Evolutionary conservation across 176 grass and related monocot genomes (phyloP).

Genomic region (Chloris gayana): DNA sequence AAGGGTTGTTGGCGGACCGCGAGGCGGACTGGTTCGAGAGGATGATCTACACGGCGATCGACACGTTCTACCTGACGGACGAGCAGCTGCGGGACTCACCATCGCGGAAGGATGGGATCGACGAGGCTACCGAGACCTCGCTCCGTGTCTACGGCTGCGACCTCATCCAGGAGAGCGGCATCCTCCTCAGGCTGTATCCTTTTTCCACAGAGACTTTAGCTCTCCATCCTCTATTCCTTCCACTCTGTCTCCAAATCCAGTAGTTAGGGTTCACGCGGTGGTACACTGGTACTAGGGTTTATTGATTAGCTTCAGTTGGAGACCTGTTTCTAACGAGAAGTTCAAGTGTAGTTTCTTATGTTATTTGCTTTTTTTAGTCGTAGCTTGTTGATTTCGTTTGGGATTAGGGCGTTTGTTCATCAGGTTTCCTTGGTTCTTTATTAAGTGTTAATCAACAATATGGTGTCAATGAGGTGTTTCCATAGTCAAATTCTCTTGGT

Average conservation of each 20-base stretch:
- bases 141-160: conserved; percentile 84
- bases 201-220: not conserved
- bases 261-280: not conserved
- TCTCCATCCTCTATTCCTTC: not conserved
- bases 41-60: conserved; percentile 93
- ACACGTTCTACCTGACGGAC: conserved; percentile 89
- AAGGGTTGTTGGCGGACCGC: not conserved
- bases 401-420: not conserved
- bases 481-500: not conserved
- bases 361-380: not conserved
- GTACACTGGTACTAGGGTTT: conserved; percentile 16
- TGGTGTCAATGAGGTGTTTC: not conserved
- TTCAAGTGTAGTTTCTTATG: not conserved
- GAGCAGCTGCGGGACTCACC: conserved; percentile 81
- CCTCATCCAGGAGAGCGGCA: conserved; percentile 94
- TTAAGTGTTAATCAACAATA: not conserved
- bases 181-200: conserved; percentile 90
- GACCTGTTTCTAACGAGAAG: not conserved
- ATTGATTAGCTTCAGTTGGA: conserved; percentile 3
- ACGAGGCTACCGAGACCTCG: conserved; percentile 71
- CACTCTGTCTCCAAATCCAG: not conserved
- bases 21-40: not conserved
- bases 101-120: conserved; percentile 89
- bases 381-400: not conserved
- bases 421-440: conserved; percentile 11